A percentile compares a stretch with the other conserved stretches of the same genome.
Conservation (phyloP, 2,329 filamentous ascomycete species). For the Geosmithia flava region DNA sequence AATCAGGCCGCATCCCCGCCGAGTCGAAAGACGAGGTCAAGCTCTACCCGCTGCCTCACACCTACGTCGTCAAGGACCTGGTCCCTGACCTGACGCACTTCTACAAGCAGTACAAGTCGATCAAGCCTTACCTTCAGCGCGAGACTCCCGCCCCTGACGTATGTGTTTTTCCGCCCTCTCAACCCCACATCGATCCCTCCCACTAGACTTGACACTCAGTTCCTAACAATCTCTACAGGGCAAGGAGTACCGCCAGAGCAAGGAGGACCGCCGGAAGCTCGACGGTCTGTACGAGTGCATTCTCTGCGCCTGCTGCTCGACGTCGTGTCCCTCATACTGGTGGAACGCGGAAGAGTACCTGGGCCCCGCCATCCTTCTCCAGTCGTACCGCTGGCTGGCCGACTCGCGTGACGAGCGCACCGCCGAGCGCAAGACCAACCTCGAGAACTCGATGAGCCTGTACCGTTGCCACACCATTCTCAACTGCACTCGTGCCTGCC, state of each 20-base stretch:
- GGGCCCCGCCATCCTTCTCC: constrained; percentile 87
- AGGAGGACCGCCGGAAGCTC: constrained; percentile 88
- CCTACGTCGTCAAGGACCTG: constrained; percentile 98
- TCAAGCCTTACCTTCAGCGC: constrained; percentile 96
- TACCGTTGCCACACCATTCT: constrained; percentile 99
- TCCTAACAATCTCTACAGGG: constrained; percentile 41
- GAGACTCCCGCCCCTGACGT: constrained; percentile 75
- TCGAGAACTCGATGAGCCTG: constrained; percentile 98
- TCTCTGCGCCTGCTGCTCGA: constrained; percentile 97
- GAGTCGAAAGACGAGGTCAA: constrained; percentile 72
- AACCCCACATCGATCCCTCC: too few species aligned
- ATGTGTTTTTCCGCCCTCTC: constrained; percentile 24
- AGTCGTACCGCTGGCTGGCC: constrained; percentile 95
- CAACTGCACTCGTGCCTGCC: constrained; percentile 95
- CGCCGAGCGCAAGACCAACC: constrained; percentile 73
- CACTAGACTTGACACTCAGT: not conserved
- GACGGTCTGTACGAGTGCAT: constrained; percentile 99
- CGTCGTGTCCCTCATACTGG: constrained; percentile 99
- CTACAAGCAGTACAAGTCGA: constrained; percentile 99
- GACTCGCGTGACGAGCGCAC: constrained; percentile 90
- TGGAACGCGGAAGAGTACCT: constrained; percentile 99
- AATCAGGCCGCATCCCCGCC: constrained; percentile 77
- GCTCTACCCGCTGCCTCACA: constrained; percentile 96
- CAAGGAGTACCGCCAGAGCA: constrained; percentile 82
- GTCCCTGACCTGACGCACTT: constrained; percentile 96